Evolutionary conservation across 2,329 filamentous ascomycete species (phyloP).

Genomic region (Didymella glomerata): DNA sequence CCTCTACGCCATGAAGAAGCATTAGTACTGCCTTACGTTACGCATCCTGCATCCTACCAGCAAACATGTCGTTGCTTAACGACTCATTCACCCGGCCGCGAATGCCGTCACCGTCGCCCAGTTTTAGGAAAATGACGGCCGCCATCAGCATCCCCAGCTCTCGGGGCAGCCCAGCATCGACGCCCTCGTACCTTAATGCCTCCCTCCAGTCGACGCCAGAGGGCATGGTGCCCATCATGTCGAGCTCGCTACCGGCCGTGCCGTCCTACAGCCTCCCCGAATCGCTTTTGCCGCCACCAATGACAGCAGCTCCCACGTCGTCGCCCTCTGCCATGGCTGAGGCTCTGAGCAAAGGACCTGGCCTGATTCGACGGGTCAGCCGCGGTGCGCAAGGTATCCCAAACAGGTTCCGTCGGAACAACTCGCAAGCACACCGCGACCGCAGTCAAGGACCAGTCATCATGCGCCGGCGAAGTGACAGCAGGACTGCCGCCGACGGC

Average conservation of each 20-base stretch:
- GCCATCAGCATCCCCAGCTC: slow-evolving; percentile 50
- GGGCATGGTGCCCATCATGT: slow-evolving; percentile 63
- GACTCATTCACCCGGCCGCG: slow-evolving; percentile 41
- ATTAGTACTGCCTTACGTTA: slow-evolving; percentile 28
- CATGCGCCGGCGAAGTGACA: slow-evolving; percentile 86
- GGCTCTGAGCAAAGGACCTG: slow-evolving; percentile 66
- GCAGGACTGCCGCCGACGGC: slow-evolving; percentile 71
- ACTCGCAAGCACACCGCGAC: slow-evolving; percentile 77
- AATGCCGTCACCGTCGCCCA: slow-evolving; percentile 47
- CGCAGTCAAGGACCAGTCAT: slow-evolving; percentile 90
- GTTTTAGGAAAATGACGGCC: slow-evolving; percentile 39
- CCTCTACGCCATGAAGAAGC: slow-evolving; percentile 41
- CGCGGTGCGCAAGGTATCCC: slow-evolving; percentile 77
- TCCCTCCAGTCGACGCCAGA: slow-evolving; percentile 75
- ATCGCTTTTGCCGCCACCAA: slow-evolving; percentile 66
- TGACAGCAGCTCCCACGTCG: slow-evolving; percentile 55
- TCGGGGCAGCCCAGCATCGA: slow-evolving; percentile 52
- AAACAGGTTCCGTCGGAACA: slow-evolving; percentile 77
- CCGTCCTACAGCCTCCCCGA: slow-evolving; percentile 76
- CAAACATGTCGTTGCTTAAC: slow-evolving; percentile 41
- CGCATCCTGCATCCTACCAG: slow-evolving; percentile 21
- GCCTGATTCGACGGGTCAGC: slow-evolving; percentile 84
- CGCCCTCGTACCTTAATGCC: slow-evolving; percentile 59
- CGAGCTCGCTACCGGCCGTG: slow-evolving; percentile 56
- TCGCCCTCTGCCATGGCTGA: slow-evolving; percentile 69